Percentiles rank a stretch among this genome's conserved stretches.
phyloP scores from a whole-genome alignment of 345 rosid species.

The Dipteronia dyeriana region DNA sequence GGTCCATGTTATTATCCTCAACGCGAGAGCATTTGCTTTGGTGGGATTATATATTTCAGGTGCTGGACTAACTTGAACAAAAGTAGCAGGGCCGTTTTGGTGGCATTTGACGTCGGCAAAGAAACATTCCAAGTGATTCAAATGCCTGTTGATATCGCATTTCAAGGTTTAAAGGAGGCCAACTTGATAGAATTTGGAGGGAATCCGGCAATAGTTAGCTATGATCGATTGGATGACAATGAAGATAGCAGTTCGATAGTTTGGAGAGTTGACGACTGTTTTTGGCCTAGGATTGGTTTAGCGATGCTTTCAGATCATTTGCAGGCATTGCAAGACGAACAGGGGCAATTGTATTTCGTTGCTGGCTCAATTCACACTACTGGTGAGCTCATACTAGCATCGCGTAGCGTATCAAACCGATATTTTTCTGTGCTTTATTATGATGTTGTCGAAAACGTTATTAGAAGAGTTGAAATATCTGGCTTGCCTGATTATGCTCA shows the following conservation, averaged over 20 bases:
- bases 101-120: conserved; percentile 12
- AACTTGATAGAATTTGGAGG: conserved; percentile 12
- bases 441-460: too few species aligned
- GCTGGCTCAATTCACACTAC: conserved; percentile 1
- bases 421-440: neutral
- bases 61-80: neutral
- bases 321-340: neutral
- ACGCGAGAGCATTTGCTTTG: conserved; percentile 22
- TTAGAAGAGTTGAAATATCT: too few species aligned
- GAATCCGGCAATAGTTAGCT: conserved; percentile 8
- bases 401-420: conserved; percentile 2
- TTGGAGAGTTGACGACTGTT: conserved; percentile 9
- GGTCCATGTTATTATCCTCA: conserved; percentile 22
- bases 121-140: conserved; percentile 16
- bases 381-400: conserved; percentile 25
- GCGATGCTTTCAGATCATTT: neutral
- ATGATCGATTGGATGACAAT: neutral
- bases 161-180: neutral
- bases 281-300: neutral
- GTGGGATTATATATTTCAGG: conserved; percentile 24
- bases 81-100: neutral
- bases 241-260: neutral
- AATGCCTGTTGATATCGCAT: conserved; percentile 1
- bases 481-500: too few species aligned
- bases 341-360: neutral